A percentile compares a stretch with the other conserved stretches of the same genome.
These are phyloP conservation scores for Dactylonectria macrodidyma DNA, from an alignment of 2,329 filamentous ascomycete genomes.

Conservation along the genomic window DNA sequence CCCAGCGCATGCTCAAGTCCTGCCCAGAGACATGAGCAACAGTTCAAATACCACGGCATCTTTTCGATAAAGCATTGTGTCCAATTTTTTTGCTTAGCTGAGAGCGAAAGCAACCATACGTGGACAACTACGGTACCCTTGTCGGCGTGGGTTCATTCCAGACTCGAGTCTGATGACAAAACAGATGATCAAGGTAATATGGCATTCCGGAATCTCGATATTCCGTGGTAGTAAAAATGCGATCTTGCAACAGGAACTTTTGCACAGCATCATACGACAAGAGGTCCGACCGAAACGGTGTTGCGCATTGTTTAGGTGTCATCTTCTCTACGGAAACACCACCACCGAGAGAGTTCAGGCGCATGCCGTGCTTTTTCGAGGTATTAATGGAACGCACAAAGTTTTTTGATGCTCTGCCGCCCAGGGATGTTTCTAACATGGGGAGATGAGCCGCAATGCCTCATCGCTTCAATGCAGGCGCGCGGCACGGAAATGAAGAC, in stretches of 20 bases:
- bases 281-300: neutral
- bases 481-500: conserved; percentile 15
- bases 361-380: too few species aligned
- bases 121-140: neutral
- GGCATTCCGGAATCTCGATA: too few species aligned
- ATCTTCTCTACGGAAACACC: too few species aligned
- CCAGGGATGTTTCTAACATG: neutral
- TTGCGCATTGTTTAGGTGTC: too few species aligned
- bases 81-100: neutral
- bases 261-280: neutral
- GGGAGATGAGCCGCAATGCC: neutral
- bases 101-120: neutral
- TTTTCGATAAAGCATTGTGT: neutral
- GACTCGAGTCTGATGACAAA: neutral
- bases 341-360: neutral
- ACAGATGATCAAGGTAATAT: neutral
- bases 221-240: too few species aligned
- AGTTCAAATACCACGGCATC: neutral
- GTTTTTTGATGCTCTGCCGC: neutral
- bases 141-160: neutral
- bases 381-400: neutral
- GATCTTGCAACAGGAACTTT: neutral
- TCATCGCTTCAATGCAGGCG: conserved; percentile 9
- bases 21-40: neutral
- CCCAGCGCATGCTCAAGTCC: too few species aligned